A percentile compares a stretch with the other conserved stretches of the same genome.
phyloP scores from a whole-genome alignment of 768 basidiomycete species.

The Fistulinella prunicolor region DNA sequence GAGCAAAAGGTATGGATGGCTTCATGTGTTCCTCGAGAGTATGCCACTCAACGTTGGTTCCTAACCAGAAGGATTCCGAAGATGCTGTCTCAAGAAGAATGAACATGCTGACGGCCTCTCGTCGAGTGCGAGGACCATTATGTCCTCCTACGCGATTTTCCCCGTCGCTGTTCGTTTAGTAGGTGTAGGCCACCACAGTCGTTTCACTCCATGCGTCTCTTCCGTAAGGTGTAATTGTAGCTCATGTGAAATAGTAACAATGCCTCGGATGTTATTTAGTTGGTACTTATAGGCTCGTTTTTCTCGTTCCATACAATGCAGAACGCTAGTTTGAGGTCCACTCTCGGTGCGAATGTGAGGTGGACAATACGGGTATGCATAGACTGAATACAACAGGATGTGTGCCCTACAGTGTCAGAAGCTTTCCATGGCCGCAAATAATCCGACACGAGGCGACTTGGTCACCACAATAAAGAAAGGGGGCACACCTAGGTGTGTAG shows the following conservation, averaged over 20 bases:
- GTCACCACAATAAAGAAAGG: too few relatives aligned
- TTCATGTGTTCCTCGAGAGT: not conserved
- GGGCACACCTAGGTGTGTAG: too few relatives aligned
- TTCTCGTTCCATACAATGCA: not conserved
- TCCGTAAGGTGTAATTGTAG: not conserved
- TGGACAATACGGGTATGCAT: too few relatives aligned
- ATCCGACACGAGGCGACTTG: too few relatives aligned
- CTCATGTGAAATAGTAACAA: not conserved
- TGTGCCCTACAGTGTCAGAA: too few relatives aligned
- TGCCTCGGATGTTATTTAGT: not conserved
- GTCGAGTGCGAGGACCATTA: not conserved
- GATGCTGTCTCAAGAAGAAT: not conserved
- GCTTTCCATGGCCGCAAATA: too few relatives aligned
- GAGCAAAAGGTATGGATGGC: constrained; percentile 2
- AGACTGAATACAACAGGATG: too few relatives aligned
- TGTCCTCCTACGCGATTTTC: not conserved
- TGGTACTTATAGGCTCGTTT: too few relatives aligned
- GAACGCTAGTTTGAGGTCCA: not conserved
- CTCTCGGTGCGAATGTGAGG: too few relatives aligned
- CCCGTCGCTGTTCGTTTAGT: not conserved
- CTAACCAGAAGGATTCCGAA: not conserved
- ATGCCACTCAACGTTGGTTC: not conserved
- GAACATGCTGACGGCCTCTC: not conserved
- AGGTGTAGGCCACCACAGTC: not conserved
- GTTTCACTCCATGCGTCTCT: not conserved